Conservation (phyloP, 208 protist species). For the Trypanosomatidae sp. region DNA sequence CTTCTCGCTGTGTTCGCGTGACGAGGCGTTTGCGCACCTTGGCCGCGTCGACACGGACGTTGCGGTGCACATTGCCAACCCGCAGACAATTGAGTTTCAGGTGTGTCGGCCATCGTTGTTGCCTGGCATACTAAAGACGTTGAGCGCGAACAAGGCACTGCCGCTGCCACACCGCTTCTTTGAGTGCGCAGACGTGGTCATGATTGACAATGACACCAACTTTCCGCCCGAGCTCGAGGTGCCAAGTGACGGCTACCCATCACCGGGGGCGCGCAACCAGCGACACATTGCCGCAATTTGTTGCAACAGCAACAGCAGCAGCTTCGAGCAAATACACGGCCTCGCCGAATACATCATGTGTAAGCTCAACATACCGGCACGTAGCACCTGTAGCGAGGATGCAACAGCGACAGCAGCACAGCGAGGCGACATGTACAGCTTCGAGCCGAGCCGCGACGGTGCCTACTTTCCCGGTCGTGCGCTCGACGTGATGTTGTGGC, state of each 20-base stretch:
- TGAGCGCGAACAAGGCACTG: constrained; percentile 83
- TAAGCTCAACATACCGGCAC: neutral
- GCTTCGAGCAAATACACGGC: constrained; percentile 78
- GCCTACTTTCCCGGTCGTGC: constrained; percentile 85
- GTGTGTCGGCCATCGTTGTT: constrained; percentile 90
- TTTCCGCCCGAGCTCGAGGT: constrained; percentile 72
- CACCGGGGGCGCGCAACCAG: constrained; percentile 85
- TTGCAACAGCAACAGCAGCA: constrained; percentile 49
- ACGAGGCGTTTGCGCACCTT: constrained; percentile 86
- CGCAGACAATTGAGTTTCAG: constrained; percentile 92
- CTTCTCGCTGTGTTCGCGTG: constrained; percentile 87
- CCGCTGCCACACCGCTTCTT: constrained; percentile 94
- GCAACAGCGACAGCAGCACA: constrained; percentile 3
- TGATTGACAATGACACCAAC: constrained; percentile 78
- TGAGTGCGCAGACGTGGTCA: constrained; percentile 94
- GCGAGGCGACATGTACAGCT: constrained; percentile 26
- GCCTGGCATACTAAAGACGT: constrained; percentile 94
- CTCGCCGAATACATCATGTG: constrained; percentile 26
- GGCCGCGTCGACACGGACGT: constrained; percentile 58
- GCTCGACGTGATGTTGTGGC: constrained; percentile 77
- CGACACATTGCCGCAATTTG: constrained; percentile 79
- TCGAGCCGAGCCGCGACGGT: constrained; percentile 52
- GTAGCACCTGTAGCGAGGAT: neutral
- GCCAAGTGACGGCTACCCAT: constrained; percentile 17
- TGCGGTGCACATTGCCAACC: constrained; percentile 88